Conservation (phyloP, 1,284 basidiomycete species). For the Ustilago sp. region DNA sequence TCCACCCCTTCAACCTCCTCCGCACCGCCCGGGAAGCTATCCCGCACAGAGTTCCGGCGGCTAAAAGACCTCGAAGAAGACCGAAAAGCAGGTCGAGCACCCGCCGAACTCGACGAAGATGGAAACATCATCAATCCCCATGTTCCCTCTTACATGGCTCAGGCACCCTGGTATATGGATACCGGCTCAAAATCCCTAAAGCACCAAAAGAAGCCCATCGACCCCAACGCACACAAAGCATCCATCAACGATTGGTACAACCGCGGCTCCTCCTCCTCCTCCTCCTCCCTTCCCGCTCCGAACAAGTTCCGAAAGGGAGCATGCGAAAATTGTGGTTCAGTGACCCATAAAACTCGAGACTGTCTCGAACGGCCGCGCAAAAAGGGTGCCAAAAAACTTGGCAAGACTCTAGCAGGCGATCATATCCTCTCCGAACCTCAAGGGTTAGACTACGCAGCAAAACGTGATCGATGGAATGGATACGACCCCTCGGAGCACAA, state of each 20-base stretch:
- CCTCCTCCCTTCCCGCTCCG: slow-evolving; percentile 38
- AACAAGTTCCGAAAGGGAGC: slow-evolving; percentile 98
- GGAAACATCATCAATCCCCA: slow-evolving; percentile 97
- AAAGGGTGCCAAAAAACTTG: slow-evolving; percentile 93
- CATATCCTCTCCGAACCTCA: slow-evolving; percentile 85
- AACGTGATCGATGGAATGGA: slow-evolving; percentile 98
- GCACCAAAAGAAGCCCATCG: slow-evolving; percentile 81
- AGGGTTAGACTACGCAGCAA: slow-evolving; percentile 80
- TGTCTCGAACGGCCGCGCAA: slow-evolving; percentile 96
- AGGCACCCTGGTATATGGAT: slow-evolving; percentile 98
- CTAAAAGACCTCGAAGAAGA: slow-evolving; percentile 93
- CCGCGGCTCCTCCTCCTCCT: slow-evolving; percentile 76
- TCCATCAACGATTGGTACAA: slow-evolving; percentile 93
- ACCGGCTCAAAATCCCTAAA: slow-evolving; percentile 85
- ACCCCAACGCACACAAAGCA: slow-evolving; percentile 76
- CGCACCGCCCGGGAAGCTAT: slow-evolving; percentile 79
- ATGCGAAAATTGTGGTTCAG: slow-evolving; percentile 97
- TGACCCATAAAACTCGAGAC: slow-evolving; percentile 90
- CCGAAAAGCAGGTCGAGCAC: slow-evolving; percentile 95
- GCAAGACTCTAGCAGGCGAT: slow-evolving; percentile 89
- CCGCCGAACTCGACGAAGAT: slow-evolving; percentile 92
- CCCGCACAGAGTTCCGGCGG: slow-evolving; percentile 89
- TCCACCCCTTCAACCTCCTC: slow-evolving; percentile 62
- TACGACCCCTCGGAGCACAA: slow-evolving; percentile 91
- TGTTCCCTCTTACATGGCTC: slow-evolving; percentile 79